Base-by-base conservation (phyloP, 345 rosid species). In the Rhizophora apiculata region DNA sequence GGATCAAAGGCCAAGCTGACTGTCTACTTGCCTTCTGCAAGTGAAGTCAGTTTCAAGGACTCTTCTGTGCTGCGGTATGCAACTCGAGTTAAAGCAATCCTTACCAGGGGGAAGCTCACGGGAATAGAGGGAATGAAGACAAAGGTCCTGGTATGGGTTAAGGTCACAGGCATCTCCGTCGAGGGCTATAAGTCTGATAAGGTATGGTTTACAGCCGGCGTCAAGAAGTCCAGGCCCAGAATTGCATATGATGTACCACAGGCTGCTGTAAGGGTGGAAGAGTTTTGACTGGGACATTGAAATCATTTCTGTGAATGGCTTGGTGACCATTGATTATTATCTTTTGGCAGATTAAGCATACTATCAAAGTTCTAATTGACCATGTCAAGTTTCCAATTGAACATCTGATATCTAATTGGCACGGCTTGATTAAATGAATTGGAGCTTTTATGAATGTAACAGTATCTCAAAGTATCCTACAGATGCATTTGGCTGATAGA, bases 101-200 rank as follows among this genome's bases (percentile, higher is more conserved):
- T 95, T 53, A 74, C 73, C 27, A 81, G 88, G 76, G 97, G 96
- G 64, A 94, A 89, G 83, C 81, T 94, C 65, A 79, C 88, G 55
- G 80, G 83, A 4, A 89, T 91, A 0, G 99, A 95, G 80, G 99
- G 99, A 57, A 88, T 92, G 96, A 95, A 95, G 87, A 95, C 97
- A 3, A 92, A 95, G 82, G 89, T 88, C 36, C 84, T 95, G 2
- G 96, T 95, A 9, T 92, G 96, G 97, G 96, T 90, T 51, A 92
- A 95, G 80, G 87, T 95, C 63, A 87, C 99, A 6, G 76, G 84
- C 22, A 77, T 95, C n/a, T 69, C 96, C 3, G 83, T 88, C 0
- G 99, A 89, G 76, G 78, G 88, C 74, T 84, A 73, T 39, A 92
- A 90, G 71, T 90, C 99, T 2, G 97, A 95, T 75, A 95, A 92